Base-by-base conservation (phyloP, 2,329 filamentous ascomycete genomes). In the Bipolaris oryzae region DNA sequence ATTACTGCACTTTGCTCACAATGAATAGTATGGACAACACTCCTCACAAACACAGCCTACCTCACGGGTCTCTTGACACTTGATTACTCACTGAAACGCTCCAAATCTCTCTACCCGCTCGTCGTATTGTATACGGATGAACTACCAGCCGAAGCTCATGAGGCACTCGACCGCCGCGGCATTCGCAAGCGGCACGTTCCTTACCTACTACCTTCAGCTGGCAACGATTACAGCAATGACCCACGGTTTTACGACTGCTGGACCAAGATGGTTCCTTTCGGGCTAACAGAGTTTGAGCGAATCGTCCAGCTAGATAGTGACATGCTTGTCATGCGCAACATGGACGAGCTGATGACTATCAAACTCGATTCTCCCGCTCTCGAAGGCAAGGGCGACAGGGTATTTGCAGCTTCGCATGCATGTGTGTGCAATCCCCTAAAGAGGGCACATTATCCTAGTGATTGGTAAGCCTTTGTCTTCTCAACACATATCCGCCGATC, bases 271-370 rank as follows among this genome's bases (percentile, higher is more conserved):
- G 85, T 87, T 13, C 86, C 89, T 9, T 96, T 95, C 75, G 87
- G 85, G 16, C 81, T 96, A 34, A 82, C 82, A 18, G 87, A 92
- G 73, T 96, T 93, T 78, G 82, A 87, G 23, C 85, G 92, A 41
- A 85, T 96, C 31, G 89, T 96, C 38, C 89, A 91, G 77, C 82
- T 96, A 53, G 92, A 96, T 77, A 89, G 88, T 69, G 92, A 96
- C 78, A 96, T 96, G 92, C 79, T 96, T 46, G 87, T 91, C 7
- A 77, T 88, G 62, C 82, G 82, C 68, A 95, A 96, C 77, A 96
- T 96, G 90, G 92, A 96, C 74, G 92, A 96, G 78, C 80, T 96
- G 66, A 96, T 96, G 90, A 86, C 90, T n/a, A 67, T 96, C 45
- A 79, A 85, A 58, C 84, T 96, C 43, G 90, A 93, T 74, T 70